These are phyloP conservation scores for Trypanosoma vivax DNA, from an alignment of 208 protist species.

Conservation along the genomic window DNA sequence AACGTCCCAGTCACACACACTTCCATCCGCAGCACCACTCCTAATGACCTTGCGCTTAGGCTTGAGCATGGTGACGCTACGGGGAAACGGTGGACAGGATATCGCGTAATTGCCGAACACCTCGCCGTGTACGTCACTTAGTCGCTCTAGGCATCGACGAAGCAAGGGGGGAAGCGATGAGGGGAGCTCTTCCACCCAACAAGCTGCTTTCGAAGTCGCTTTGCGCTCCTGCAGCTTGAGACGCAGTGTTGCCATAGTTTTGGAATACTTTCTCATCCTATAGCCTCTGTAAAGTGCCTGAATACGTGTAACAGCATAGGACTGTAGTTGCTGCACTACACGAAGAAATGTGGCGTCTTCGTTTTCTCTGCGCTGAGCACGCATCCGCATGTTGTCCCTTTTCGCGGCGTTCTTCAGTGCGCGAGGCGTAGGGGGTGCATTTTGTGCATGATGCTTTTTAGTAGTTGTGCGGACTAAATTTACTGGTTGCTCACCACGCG, in stretches of 20 bases:
- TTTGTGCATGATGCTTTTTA: not conserved
- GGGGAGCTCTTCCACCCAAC: slow-evolving; percentile 14
- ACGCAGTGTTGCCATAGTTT: not conserved
- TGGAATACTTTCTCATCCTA: slow-evolving; percentile 4
- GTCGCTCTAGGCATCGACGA: slow-evolving; percentile 11
- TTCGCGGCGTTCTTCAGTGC: not conserved
- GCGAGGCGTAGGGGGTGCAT: not conserved
- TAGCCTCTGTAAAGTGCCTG: slow-evolving; percentile 59
- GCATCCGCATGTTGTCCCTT: slow-evolving; percentile 6
- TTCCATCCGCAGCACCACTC: not conserved
- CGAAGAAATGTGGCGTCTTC: slow-evolving; percentile 71
- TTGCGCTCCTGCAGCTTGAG: not conserved
- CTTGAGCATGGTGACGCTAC: slow-evolving; percentile 15
- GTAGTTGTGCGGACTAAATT: not conserved
- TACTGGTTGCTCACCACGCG: not conserved
- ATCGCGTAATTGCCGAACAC: slow-evolving; percentile 51
- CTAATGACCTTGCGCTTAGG: slow-evolving; percentile 22
- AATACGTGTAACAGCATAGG: slow-evolving; percentile 50
- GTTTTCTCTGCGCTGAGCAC: slow-evolving; percentile 31
- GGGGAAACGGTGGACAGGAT: slow-evolving; percentile 18
- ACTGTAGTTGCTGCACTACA: slow-evolving; percentile 34
- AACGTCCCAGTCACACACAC: slow-evolving; percentile 20
- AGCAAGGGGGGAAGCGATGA: slow-evolving; percentile 27
- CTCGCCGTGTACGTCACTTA: slow-evolving; percentile 35
- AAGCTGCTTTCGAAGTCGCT: not conserved